Conservation (phyloP, 306 rosid species). For the Sicyos edulis region DNA sequence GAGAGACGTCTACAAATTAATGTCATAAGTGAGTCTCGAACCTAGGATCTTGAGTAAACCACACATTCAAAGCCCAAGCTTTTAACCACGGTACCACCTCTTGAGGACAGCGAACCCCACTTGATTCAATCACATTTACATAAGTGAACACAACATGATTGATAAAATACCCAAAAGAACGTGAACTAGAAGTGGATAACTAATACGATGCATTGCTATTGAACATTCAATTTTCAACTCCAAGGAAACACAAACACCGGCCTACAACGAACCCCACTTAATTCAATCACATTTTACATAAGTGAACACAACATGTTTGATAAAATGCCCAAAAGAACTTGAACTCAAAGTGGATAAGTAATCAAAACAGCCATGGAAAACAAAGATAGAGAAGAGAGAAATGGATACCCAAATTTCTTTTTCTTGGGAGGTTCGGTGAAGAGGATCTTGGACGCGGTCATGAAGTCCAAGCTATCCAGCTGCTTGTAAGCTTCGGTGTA, state of each 20-base stretch:
- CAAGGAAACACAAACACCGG: background rate
- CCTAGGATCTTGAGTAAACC: no score
- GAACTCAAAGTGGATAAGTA: background rate
- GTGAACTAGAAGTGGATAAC: background rate
- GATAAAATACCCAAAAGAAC: constrained; percentile 31
- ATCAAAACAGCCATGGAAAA: background rate
- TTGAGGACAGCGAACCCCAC: background rate
- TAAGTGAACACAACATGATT: constrained; percentile 23
- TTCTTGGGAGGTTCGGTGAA: constrained; percentile 56
- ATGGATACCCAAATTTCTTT: constrained; percentile 65
- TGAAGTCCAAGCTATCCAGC: constrained; percentile 64
- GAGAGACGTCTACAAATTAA: no score
- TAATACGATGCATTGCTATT: background rate
- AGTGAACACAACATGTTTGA: constrained; percentile 28
- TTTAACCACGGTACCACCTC: no score
- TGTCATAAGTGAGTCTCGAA: no score
- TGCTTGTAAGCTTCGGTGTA: constrained; percentile 47
- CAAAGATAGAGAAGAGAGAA: background rate
- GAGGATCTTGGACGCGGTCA: constrained; percentile 69
- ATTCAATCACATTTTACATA: background rate
- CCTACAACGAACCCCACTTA: background rate
- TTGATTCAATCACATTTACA: background rate
- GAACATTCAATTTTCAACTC: background rate
- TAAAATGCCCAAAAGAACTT: constrained; percentile 28
- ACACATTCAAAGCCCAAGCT: no score